Evolutionary conservation across 2,329 filamentous ascomycete genomes (phyloP).

Genomic region (Sclerotinia spermophila): DNA sequence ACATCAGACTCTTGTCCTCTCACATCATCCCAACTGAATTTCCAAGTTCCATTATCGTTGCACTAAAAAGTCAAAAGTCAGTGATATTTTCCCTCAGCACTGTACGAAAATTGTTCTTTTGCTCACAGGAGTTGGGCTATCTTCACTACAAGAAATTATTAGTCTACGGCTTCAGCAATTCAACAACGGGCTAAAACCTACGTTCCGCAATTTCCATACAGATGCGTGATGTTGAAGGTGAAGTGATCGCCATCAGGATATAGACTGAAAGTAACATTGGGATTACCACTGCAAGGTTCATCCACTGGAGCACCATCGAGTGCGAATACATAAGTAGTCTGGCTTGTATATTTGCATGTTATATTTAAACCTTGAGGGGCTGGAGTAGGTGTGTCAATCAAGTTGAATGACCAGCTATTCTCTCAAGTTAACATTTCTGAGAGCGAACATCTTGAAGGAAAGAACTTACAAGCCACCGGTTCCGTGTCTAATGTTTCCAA

Average conservation of each 20-base stretch:
- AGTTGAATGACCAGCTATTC: conserved; percentile 25
- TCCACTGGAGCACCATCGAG: conserved; percentile 20
- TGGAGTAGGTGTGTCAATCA: conserved; percentile 23
- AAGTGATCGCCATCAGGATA: conserved; percentile 22
- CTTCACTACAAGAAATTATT: not conserved
- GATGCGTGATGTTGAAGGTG: conserved; percentile 26
- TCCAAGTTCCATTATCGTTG: conserved; percentile 27
- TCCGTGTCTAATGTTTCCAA: conserved; percentile 26
- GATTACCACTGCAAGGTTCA: conserved; percentile 21
- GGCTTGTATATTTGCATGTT: conserved; percentile 21
- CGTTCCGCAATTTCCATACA: conserved; percentile 23
- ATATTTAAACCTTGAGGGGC: conserved; percentile 27
- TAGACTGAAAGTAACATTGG: conserved; percentile 27
- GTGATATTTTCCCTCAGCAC: not conserved
- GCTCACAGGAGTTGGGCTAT: conserved; percentile 2
- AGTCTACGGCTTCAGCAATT: not conserved
- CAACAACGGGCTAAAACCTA: conserved; percentile 10
- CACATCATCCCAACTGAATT: conserved; percentile 25
- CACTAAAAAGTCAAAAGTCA: conserved; percentile 15
- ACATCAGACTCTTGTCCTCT: conserved; percentile 26
- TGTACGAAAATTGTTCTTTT: no score
- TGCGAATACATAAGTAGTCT: conserved; percentile 21
- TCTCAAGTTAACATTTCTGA: not conserved
- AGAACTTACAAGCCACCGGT: conserved; percentile 24
- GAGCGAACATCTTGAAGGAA: not conserved